Conservation (phyloP, 2,329 filamentous ascomycete species). For the Aspergillus sp. region DNA sequence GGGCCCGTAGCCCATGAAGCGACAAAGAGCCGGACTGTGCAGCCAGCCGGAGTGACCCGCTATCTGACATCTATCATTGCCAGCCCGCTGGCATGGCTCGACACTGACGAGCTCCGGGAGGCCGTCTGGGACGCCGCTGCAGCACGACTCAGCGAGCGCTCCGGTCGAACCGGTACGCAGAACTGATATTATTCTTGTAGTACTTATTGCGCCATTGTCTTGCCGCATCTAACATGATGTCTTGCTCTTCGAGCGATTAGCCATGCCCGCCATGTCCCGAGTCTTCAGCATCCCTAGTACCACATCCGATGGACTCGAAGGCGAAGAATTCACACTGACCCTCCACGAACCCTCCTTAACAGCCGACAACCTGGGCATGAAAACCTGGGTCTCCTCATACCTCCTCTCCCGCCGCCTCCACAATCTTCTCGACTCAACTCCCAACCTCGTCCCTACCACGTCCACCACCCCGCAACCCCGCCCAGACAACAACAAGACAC, state of each 20-base stretch:
- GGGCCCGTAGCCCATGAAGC: slow-evolving; percentile 29
- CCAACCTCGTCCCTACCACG: slow-evolving; percentile 33
- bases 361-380: slow-evolving; percentile 83
- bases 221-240: not conserved
- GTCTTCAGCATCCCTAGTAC: slow-evolving; percentile 57
- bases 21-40: slow-evolving; percentile 35
- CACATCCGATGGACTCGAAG: slow-evolving; percentile 30
- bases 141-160: slow-evolving; percentile 77
- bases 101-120: slow-evolving; percentile 46
- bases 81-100: slow-evolving; percentile 48
- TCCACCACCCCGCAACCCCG: slow-evolving; percentile 23
- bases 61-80: slow-evolving; percentile 53
- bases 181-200: not conserved
- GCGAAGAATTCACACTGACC: slow-evolving; percentile 61
- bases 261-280: slow-evolving; percentile 65
- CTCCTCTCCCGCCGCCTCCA: slow-evolving; percentile 74
- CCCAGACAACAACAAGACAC: slow-evolving; percentile 24
- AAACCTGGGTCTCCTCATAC: slow-evolving; percentile 94
- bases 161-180: slow-evolving; percentile 68
- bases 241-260: slow-evolving; percentile 32
- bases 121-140: slow-evolving; percentile 74
- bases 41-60: slow-evolving; percentile 44
- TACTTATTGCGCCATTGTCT: not conserved
- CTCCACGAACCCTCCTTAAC: slow-evolving; percentile 87
- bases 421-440: slow-evolving; percentile 41